Evolutionary conservation across 352 stramenopile species (phyloP), one percentile per base, ranked within the genome.

Genomic region (Phytophthora capsici): DNA sequence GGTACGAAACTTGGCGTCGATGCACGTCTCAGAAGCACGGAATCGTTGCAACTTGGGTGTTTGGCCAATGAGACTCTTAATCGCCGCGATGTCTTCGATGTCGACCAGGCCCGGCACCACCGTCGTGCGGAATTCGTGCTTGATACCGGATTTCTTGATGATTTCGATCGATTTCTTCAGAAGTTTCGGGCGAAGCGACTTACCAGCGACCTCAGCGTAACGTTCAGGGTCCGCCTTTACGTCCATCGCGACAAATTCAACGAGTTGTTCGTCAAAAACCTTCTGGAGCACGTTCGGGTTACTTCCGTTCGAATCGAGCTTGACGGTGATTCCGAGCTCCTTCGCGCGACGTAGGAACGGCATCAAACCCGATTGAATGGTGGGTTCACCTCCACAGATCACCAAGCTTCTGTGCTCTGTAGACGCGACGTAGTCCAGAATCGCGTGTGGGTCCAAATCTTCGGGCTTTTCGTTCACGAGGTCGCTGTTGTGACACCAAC

Each of bases 261-360:
- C 48, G 10, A 74, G 60, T 2, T 74, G 19, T 20, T 74, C 66
- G 5, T 74, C 66, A 9, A 74, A 69, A 13, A 74, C 52, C 34
- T 61, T 64, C 30, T 70, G 55, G 34, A 74, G 54, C 48, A 70
- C 53, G n/a, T 61, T 70, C 47, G 66, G 66, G 48, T 74, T 74
- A 43, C 66, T 74, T 34, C 66, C 66, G 66, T 74, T 74, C 22
- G 66, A 74, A 53, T 74, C 66, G 10, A 74, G 60, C 48, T 74
- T 74, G 26, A 74, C 59, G 1, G 59, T 52, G 26, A 74, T 52
- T 10, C 66, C 66, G n/a, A 51, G 56, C 26, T 66, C 66, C 36
- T 66, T 74, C 8, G 66, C 66, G 4, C 57, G 54, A 34, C 66
- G 66, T 37, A 74, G 54, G 43, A 74, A 74, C 43, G 66, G 53